Evolutionary conservation across 768 basidiomycete species (phyloP).

Genomic region (Tulasnella sp.): DNA sequence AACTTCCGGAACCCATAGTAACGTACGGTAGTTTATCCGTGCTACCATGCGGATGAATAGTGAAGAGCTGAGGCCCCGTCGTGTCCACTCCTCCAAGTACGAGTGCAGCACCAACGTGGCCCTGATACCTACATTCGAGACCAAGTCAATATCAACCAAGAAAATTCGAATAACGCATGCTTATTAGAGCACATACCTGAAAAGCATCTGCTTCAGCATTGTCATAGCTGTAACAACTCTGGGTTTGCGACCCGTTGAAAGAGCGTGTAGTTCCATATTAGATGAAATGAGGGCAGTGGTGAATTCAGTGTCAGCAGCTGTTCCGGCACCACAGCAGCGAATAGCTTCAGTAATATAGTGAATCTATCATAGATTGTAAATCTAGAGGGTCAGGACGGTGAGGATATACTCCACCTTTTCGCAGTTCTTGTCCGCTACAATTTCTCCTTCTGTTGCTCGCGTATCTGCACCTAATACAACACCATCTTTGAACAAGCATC

Average conservation of each 20-base stretch:
- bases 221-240: conserved; percentile 97
- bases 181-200: conserved; percentile 39
- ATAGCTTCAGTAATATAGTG: conserved; percentile 94
- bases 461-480: conserved; percentile 95
- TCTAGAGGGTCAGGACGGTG: not conserved
- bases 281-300: conserved; percentile 89
- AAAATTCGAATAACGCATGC: not conserved
- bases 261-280: conserved; percentile 85
- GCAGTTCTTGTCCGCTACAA: conserved; percentile 98
- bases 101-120: conserved; percentile 86
- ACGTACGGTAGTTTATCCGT: conserved; percentile 98
- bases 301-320: conserved; percentile 97
- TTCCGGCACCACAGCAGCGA: conserved; percentile 95
- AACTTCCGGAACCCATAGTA: conserved; percentile 92
- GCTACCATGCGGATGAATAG: conserved; percentile 90
- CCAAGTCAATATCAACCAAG: not conserved
- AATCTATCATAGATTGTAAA: conserved; percentile 45
- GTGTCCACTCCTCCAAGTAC: conserved; percentile 94
- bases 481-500: conserved; percentile 83
- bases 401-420: conserved; percentile 59
- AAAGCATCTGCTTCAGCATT: conserved; percentile 93
- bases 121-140: conserved; percentile 75
- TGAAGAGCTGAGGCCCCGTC: conserved; percentile 90
- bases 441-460: conserved; percentile 83
- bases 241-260: conserved; percentile 84